phyloP scores from a whole-genome alignment of 129 eudicot genomes.

The Saposhnikovia divaricata region DNA sequence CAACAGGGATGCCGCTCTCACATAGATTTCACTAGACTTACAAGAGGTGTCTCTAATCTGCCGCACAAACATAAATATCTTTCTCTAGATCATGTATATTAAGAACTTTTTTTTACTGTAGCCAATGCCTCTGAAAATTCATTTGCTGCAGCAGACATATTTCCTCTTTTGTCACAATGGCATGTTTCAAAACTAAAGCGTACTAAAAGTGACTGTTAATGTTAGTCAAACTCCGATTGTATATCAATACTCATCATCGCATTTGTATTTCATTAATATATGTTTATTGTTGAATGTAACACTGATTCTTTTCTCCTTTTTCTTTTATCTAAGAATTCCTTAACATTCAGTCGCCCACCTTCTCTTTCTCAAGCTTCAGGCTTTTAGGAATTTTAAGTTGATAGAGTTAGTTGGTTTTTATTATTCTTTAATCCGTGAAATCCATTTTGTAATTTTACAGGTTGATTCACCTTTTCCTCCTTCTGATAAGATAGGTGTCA shows the following conservation, averaged over 20 bases:
- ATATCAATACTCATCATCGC: too few species aligned
- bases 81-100: not conserved
- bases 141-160: not conserved
- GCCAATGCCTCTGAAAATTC: not conserved
- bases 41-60: not conserved
- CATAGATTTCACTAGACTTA: not conserved
- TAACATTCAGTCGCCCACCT: too few species aligned
- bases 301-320: too few species aligned
- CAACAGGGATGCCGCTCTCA: too few species aligned
- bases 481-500: slow-evolving; percentile 85
- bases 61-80: too few species aligned
- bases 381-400: not conserved
- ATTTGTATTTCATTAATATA: too few species aligned
- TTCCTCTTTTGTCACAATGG: not conserved
- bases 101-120: not conserved
- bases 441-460: slow-evolving; percentile 24
- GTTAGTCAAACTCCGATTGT: too few species aligned
- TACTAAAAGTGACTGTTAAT: too few species aligned
- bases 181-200: not conserved
- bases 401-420: too few species aligned
- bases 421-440: not conserved
- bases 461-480: slow-evolving; percentile 90
- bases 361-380: too few species aligned
- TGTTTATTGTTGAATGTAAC: too few species aligned
- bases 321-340: too few species aligned